Evolutionary conservation across 208 protist genomes (phyloP).

Genomic region (Acanthamoeba sp.): DNA sequence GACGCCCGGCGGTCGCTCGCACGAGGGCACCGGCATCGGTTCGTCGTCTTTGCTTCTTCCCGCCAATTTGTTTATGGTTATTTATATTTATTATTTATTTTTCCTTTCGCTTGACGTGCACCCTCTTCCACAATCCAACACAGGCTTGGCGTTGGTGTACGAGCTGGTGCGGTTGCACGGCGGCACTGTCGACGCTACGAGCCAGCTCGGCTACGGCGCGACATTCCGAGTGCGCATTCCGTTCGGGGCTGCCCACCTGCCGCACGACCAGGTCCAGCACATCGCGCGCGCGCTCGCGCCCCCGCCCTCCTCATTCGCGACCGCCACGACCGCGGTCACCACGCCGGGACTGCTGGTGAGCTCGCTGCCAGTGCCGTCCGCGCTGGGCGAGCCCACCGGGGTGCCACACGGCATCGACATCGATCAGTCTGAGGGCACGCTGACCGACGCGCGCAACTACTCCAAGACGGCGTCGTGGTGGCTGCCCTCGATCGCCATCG

Average conservation of each 20-base stretch:
- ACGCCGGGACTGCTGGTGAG: background rate
- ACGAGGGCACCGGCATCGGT: slow-evolving; percentile 73
- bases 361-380: background rate
- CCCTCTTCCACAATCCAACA: background rate
- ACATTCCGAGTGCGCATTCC: slow-evolving; percentile 54
- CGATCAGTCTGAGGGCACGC: background rate
- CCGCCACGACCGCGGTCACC: background rate
- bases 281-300: background rate
- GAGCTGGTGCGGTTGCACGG: slow-evolving; percentile 79
- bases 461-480: slow-evolving; percentile 40
- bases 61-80: no score
- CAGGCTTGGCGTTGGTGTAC: slow-evolving; percentile 71
- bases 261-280: background rate
- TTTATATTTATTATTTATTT: background rate
- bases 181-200: slow-evolving; percentile 48
- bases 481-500: slow-evolving; percentile 49
- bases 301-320: background rate
- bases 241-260: slow-evolving; percentile 25
- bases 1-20: slow-evolving; percentile 2
- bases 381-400: background rate
- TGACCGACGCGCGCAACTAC: slow-evolving; percentile 13
- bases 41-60: background rate
- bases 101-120: no score
- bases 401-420: background rate
- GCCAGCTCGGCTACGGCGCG: slow-evolving; percentile 1